Evolutionary conservation across 2,329 filamentous ascomycete species (phyloP), one percentile per base, ranked within the genome.

Genomic region (Pseudogymnoascus sp.): DNA sequence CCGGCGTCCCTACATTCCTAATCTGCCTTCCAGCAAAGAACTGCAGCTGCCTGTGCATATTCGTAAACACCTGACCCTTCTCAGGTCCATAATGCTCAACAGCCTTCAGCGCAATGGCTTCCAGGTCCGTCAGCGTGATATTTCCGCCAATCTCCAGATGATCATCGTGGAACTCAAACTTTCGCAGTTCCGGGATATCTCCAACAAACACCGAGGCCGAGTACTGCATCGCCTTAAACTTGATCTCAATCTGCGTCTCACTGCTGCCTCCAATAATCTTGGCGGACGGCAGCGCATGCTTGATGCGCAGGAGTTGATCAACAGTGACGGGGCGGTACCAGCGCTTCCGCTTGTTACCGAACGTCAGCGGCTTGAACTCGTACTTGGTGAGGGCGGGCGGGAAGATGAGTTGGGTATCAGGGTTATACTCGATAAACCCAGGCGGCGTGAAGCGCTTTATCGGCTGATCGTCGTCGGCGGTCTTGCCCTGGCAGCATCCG

Each of bases 241-340:
- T 97, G 77, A 96, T 90, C 77, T 99, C 95, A 66, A 99, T 97
- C 76, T 97, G 95, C 0, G 93, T 97, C 75, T 99, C 95, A 1
- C 93, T 96, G 73, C 92, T 96, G 66, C 95, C 95, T 60, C 92
- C 93, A 66, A 99, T 96, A 66, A 99, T 86, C 76, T 97, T 99
- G 4, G 93, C 91, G 26, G 87, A 86, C 0, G 93, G 93, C 68
- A 91, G 88, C 0, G 84, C 86, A 70, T 82, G 86, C 79, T 97
- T 97, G 77, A 99, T 96, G 73, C 96, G 89, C 14, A 97, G 82
- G 14, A 99, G 80, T 73, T 99, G 93, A 40, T 91, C 81, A 14
- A 97, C 73, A 0, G 90, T 97, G 34, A 91, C 88, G 0, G 95
- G 95, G 14, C 95, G 84, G 73, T 91, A 96, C 95, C 95, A 99